Base-by-base conservation (phyloP, 78 protist genomes). In the Dictyostelium capitatum region DNA sequence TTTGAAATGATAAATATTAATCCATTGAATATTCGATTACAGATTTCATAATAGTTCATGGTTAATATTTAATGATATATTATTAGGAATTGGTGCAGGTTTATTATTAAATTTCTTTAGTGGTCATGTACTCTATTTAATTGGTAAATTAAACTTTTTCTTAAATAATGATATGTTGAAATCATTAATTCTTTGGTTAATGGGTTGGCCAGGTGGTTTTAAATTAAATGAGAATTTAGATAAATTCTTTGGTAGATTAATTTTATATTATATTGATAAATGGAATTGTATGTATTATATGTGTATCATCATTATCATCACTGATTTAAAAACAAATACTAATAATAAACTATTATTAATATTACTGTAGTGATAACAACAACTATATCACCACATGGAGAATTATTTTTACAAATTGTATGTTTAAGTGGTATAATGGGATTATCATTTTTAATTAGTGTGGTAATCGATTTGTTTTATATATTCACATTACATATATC, bases 201-300 rank as follows among this genome's bases (percentile, higher is more conserved):
- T 96, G 97, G 96, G 96, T 0, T 62, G 89, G 91, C 97, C 97
- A 0, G 91, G 95, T 10, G 97, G 97, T 20, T 75, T 96, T 72
- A 96, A 96, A 84, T 75, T 96, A 41, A 96, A 96, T 84, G 92
- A 84, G 74, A 65, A 93, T 50, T 74, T 96, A n/a, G 93, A 83
- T 64, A 79, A 59, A 65, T 95, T 85, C 67, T 77, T 91, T 65
- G 97, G 97, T 32, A 64, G 80, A 48, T 59, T 81, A 48, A 81
- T 73, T 50, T 28, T 74, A 10, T 62, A 70, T 74, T 74, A 78
- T 78, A 83, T 95, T 46, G 89, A 83, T 59, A 62, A 62, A 53
- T 94, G 95, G 94, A 79, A 83, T 65, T 85, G 81, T 67, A 67
- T 32, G 83, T 1, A 37, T 78, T 17, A 28, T 46, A 9, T 15